These are phyloP conservation scores for Dioszegia hungarica DNA, from an alignment of 768 basidiomycete species.

Conservation along the genomic window DNA sequence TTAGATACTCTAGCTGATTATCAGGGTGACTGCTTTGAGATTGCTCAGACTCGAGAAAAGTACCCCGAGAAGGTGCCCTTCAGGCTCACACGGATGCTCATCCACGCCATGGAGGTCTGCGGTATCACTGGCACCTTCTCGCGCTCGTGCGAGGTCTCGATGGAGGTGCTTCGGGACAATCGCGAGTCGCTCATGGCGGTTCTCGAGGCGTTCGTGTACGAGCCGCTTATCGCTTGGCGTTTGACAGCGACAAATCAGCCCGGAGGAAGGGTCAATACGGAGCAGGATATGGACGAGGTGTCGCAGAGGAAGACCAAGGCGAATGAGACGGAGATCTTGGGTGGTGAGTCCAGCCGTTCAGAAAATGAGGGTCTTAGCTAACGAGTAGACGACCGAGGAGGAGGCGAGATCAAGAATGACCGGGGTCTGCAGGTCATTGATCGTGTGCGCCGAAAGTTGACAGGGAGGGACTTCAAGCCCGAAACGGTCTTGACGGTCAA, in stretches of 20 bases:
- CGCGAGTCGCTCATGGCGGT: conserved; percentile 99
- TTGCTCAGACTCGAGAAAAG: conserved; percentile 96
- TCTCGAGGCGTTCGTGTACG: conserved; percentile 96
- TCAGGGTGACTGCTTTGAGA: conserved; percentile 91
- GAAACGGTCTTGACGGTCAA: conserved; percentile 67
- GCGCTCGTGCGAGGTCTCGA: conserved; percentile 93
- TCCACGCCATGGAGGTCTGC: conserved; percentile 99
- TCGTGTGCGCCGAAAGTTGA: conserved; percentile 90
- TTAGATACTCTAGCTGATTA: conserved; percentile 2
- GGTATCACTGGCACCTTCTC: conserved; percentile 97
- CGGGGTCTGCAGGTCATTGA: conserved; percentile 87
- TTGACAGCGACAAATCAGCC: conserved; percentile 70
- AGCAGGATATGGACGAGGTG: conserved; percentile 48
- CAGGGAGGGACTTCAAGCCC: conserved; percentile 90
- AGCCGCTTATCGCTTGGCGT: conserved; percentile 96
- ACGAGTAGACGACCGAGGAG: conserved; percentile 54
- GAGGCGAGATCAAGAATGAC: conserved; percentile 85
- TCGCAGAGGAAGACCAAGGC: conserved; percentile 70
- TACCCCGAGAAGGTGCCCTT: conserved; percentile 99
- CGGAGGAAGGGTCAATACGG: conserved; percentile 62
- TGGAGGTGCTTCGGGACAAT: conserved; percentile 92
- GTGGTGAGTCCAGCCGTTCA: conserved; percentile 56
- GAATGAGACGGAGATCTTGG: conserved; percentile 90
- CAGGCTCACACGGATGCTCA: conserved; percentile 95
- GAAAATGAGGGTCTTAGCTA: not conserved